phyloP scores from a whole-genome alignment of 176 grass and related monocot species.

The Bothriochloa decipiens region DNA sequence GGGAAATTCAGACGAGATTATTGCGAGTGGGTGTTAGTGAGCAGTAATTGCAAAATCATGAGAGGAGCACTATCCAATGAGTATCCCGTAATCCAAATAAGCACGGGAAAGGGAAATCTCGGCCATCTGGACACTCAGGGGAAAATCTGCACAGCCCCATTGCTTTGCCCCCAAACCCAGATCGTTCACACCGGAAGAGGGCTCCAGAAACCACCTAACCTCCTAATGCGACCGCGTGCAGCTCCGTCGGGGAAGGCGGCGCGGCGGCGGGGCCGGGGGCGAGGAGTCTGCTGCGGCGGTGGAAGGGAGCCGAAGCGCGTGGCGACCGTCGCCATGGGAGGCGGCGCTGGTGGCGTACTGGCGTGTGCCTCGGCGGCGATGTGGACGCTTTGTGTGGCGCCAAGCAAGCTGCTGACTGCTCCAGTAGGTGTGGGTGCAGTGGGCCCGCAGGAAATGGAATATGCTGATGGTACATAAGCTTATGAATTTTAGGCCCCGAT shows the following conservation, averaged over 20 bases:
- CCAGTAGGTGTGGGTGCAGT: too few species aligned
- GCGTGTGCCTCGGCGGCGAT: neutral
- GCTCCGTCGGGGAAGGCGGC: slow-evolving; percentile 2
- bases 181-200: neutral
- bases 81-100: neutral
- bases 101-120: neutral
- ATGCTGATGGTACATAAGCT: neutral
- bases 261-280: neutral
- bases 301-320: slow-evolving; percentile 36
- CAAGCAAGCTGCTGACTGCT: slow-evolving; percentile 29
- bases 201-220: slow-evolving; percentile 27
- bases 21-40: neutral
- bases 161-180: neutral
- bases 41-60: neutral
- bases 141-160: neutral
- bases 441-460: neutral
- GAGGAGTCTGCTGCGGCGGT: slow-evolving; percentile 17
- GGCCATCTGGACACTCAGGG: neutral
- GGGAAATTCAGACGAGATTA: neutral
- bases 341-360: neutral
- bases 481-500: too few species aligned
- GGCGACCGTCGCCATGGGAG: slow-evolving; percentile 47
- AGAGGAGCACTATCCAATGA: neutral
- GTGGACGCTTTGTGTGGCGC: slow-evolving; percentile 36
- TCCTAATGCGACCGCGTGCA: slow-evolving; percentile 25